Evolutionary conservation across 371 early-diverging fungal species (phyloP), one percentile per base, ranked within the genome.

Genomic region (Mucor plumbeus): DNA sequence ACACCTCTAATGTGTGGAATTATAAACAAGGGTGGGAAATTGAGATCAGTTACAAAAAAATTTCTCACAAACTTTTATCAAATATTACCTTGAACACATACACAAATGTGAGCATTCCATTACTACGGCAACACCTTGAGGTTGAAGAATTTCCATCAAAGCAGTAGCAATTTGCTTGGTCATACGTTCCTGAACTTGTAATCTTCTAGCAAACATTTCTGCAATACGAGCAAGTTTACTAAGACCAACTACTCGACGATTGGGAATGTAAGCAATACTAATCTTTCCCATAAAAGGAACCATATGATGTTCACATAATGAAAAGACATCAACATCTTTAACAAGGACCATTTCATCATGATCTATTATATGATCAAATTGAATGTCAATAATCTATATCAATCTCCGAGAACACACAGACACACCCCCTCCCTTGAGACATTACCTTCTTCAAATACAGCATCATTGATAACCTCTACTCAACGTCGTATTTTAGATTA

Each of bases 301-400:
- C 90, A 98, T 87, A 72, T 99, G 99, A 79, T 99, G 99, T 79
- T 99, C 99, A 80, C 99, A 99, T 61, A 98, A 80, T 15, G 96
- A 95, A 74, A 95, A 97, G 3, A 98, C 88, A 67, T 95, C 94
- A 65, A 98, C 96, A 75, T 97, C 90, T 78, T 92, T 94, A 17
- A 97, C 97, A 83, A 98, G 92, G 26, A 96, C 99, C 98, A 98
- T 97, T 73, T 98, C 99, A 63, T 97, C 96, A 77, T 98, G 96
- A 72, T 98, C 97, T 88, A 78, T 5, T 36, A 26, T 26, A 26
- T 26, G 26, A 17, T 9, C 35, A 44, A 17, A 26, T 50, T 4
- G 21, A 36, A 13, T 4, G 19, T 57, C 35, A n/a, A 34, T 56
- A 56, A 64, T 83, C 82, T 78, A 72, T 40, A 38, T 36, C 33